Evolutionary conservation across 257 asterid species (phyloP), one percentile per base, ranked within the genome.

Genomic region (Primulina eburnea): DNA sequence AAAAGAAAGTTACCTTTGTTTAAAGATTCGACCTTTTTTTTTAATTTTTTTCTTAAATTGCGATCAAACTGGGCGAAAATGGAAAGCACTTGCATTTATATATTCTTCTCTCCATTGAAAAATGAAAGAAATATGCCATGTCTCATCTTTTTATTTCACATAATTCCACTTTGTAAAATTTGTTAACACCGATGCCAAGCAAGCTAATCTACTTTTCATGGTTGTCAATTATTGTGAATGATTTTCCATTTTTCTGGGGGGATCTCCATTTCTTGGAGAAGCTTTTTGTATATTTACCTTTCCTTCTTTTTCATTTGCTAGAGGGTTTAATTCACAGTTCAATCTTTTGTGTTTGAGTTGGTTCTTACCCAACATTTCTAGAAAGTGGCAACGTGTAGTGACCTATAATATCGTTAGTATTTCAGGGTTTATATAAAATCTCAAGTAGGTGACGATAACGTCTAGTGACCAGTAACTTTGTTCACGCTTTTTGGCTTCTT

Each of bases 151-250:
- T 69, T 74, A 71, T 70, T 57, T 64, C 26, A 18, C 38, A 33
- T 40, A 60, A 60, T 59, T 67, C 67, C 50, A 60, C 72, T 70
- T 64, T 33, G 30, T 61, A 71, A n/a, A 53, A 50, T 30, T 72
- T 80, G 35, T 79, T 82, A 76, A 83, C 81, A 82, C 80, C 35
- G 62, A 58, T 84, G 65, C 67, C 81, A 82, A 85, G 80, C 72
- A 32, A 56, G 64, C 78, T 40, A 62, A 62, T 77, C 76, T 62
- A 58, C 61, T 68, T 66, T 60, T 66, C 16, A 43, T n/a, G 28
- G 67, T 58, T 62, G 20, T 64, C 76, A 65, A 55, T 70, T 70
- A 50, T 61, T 61, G 73, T 68, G 34, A 64, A 75, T 40, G 37
- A 10, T 38, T 53, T 68, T 65, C 34, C 58, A n/a, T 17, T 76